These are phyloP conservation scores for Didymella segeticola DNA, from an alignment of 2,329 filamentous ascomycete species.

Conservation along the genomic window DNA sequence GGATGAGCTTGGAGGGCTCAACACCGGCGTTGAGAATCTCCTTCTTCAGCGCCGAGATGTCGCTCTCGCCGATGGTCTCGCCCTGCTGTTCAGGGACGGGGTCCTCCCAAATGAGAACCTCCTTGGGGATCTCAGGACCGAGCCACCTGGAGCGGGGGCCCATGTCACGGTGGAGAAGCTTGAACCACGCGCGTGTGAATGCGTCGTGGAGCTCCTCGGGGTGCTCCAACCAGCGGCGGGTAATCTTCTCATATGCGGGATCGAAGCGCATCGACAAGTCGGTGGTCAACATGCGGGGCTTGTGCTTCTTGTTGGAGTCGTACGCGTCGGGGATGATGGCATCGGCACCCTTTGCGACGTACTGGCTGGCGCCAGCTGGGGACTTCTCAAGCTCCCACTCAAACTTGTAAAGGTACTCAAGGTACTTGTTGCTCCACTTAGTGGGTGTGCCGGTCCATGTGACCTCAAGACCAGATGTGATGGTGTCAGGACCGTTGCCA, in stretches of 20 bases:
- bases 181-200: slow-evolving; percentile 81
- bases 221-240: slow-evolving; percentile 71
- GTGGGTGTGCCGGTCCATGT: slow-evolving; percentile 79
- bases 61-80: slow-evolving; percentile 65
- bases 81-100: slow-evolving; percentile 68
- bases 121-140: slow-evolving; percentile 74
- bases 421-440: slow-evolving; percentile 77
- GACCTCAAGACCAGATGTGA: slow-evolving; percentile 79
- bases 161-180: slow-evolving; percentile 81
- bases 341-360: slow-evolving; percentile 73
- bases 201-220: slow-evolving; percentile 72
- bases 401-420: slow-evolving; percentile 78
- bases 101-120: slow-evolving; percentile 78
- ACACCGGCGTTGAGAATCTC: slow-evolving; percentile 70
- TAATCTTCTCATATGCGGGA: slow-evolving; percentile 77
- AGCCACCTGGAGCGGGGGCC: slow-evolving; percentile 74
- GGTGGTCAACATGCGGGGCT: slow-evolving; percentile 77
- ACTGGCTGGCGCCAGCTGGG: slow-evolving; percentile 79
- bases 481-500: slow-evolving; percentile 75
- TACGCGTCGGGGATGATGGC: slow-evolving; percentile 74
- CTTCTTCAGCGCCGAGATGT: slow-evolving; percentile 71
- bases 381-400: slow-evolving; percentile 80
- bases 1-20: slow-evolving; percentile 66
- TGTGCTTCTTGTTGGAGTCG: slow-evolving; percentile 73
- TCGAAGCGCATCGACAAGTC: slow-evolving; percentile 77